Evolutionary conservation across 495 filamentous ascomycete species (phyloP).

Genomic region (Clavariopsis aquatica): DNA sequence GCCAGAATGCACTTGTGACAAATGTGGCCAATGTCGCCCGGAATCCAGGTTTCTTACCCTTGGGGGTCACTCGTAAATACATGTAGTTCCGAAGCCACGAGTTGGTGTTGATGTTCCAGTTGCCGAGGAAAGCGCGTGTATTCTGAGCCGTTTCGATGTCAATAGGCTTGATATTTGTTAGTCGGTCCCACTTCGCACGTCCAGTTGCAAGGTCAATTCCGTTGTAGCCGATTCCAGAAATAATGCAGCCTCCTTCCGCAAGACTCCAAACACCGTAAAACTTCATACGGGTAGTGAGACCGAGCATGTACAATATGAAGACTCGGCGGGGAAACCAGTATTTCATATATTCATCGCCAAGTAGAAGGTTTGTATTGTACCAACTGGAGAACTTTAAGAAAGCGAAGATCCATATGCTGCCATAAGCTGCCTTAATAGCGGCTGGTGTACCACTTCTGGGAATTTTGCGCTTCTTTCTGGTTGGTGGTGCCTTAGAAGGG

Average conservation of each 20-base stretch:
- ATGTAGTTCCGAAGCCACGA: conserved; percentile 95
- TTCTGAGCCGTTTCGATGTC: conserved; percentile 88
- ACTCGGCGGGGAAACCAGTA: conserved; percentile 71
- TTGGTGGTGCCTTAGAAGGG: conserved; percentile 76
- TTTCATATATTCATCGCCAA: conserved; percentile 61
- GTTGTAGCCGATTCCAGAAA: conserved; percentile 91
- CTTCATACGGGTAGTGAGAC: conserved; percentile 77
- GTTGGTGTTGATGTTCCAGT: conserved; percentile 99
- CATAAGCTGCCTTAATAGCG: conserved; percentile 68
- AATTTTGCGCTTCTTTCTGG: conserved; percentile 90
- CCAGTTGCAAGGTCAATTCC: conserved; percentile 82
- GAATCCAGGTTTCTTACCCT: conserved; percentile 95
- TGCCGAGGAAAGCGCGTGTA: conserved; percentile 79
- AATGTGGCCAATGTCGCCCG: conserved; percentile 93
- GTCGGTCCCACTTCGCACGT: conserved; percentile 81
- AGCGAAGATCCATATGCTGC: conserved; percentile 73
- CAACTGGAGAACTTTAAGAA: conserved; percentile 73
- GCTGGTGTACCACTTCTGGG: conserved; percentile 89
- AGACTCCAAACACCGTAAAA: conserved; percentile 96
- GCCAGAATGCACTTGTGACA: conserved; percentile 91
- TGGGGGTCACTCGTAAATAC: conserved; percentile 91
- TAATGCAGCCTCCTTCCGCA: conserved; percentile 91
- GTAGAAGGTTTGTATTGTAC: conserved; percentile 63
- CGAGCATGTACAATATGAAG: conserved; percentile 77
- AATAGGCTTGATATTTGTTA: conserved; percentile 83